A percentile compares a stretch with the other conserved stretches of the same genome.
Conservation (phyloP, 371 early-diverging fungal species). For the Mucor lusitanicus region DNA sequence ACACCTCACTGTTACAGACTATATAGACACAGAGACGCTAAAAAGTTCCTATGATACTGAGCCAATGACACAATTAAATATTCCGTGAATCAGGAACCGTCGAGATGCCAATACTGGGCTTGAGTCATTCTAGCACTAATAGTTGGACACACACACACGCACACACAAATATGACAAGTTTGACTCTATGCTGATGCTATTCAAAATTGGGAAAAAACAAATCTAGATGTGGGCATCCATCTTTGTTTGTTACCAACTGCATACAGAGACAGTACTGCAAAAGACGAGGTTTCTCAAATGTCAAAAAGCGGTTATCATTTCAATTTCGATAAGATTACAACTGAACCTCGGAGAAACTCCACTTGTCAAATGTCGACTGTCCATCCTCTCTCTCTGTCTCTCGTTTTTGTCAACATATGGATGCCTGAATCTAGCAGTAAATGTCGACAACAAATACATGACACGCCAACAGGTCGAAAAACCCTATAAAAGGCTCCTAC, state of each 20-base stretch:
- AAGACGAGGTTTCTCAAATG: background rate
- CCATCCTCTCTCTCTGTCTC: background rate
- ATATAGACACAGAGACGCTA: background rate
- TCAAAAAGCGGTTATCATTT: conserved; percentile 2
- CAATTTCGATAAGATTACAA: conserved; percentile 13
- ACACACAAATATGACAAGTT: background rate
- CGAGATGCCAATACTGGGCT: background rate
- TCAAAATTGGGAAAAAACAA: background rate
- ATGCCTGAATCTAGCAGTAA: background rate
- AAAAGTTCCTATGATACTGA: background rate
- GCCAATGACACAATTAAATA: background rate
- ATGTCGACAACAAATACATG: background rate
- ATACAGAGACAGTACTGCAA: background rate
- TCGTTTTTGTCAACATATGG: background rate
- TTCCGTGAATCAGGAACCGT: conserved; percentile 1
- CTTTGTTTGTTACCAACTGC: background rate
- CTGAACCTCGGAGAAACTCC: conserved; percentile 21
- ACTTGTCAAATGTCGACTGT: background rate
- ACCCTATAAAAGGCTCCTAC: background rate
- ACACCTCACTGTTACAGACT: no score
- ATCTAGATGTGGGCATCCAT: background rate
- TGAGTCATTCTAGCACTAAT: background rate
- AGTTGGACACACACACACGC: background rate
- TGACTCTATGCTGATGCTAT: background rate
- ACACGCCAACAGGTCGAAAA: background rate